Conservation (phyloP, 352 stramenopile species). For the Phytopythium sindhum region DNA sequence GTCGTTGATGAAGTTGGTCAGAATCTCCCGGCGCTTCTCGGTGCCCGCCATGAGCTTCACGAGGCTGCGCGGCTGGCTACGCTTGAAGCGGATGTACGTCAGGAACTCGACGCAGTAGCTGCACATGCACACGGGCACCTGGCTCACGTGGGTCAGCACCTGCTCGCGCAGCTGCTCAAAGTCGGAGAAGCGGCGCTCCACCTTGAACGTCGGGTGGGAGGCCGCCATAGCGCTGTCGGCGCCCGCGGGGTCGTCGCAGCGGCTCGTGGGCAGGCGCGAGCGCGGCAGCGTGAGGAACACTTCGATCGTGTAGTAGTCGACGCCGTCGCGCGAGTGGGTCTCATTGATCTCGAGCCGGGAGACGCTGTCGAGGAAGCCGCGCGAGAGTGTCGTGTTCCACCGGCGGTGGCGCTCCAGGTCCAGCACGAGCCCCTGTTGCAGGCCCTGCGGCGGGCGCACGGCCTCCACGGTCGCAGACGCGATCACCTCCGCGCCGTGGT, state of each 20-base stretch:
- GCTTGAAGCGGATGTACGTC: constrained; percentile 40
- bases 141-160: constrained; percentile 26
- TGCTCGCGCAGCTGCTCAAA: constrained; percentile 48
- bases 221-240: not conserved
- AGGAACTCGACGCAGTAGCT: constrained; percentile 38
- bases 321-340: constrained; percentile 16
- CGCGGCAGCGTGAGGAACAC: constrained; percentile 34
- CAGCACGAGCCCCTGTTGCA: constrained; percentile 19
- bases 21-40: constrained; percentile 27
- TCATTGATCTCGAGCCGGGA: constrained; percentile 44
- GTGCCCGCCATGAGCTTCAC: constrained; percentile 25
- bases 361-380: constrained; percentile 42
- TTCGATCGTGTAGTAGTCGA: constrained; percentile 36
- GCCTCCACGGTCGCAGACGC: constrained; percentile 8
- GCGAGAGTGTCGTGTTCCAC: constrained; percentile 25
- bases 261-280: constrained; percentile 28
- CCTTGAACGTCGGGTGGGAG: constrained; percentile 27
- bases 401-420: constrained; percentile 34
- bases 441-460: constrained; percentile 15
- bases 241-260: constrained; percentile 7
- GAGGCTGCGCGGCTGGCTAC: constrained; percentile 27
- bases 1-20: constrained; percentile 32
- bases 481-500: constrained; percentile 27
- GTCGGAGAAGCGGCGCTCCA: constrained; percentile 47
- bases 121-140: constrained; percentile 30